Evolutionary conservation across 352 stramenopile species (phyloP), one percentile per base, ranked within the genome.

Genomic region (Globisporangium cederbergense): DNA sequence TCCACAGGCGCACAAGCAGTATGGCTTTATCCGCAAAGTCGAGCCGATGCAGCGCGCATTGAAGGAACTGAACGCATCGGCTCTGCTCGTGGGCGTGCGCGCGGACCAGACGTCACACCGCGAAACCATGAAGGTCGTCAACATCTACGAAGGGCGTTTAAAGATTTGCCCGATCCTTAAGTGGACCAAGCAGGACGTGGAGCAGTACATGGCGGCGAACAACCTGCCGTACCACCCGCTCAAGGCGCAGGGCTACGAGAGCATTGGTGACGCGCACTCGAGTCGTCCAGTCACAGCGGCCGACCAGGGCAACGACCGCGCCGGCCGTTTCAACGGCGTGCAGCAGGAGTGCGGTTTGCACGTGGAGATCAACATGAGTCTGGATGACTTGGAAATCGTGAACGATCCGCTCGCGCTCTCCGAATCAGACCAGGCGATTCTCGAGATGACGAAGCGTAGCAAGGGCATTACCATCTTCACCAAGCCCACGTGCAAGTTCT

Each of bases 151-250:
- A 52, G 86, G 83, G 8, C 76, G 85, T 1, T 72, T 95, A 54
- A 96, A 96, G 71, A 89, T 96, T 55, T 92, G 88, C 49, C 88
- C 88, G 49, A 96, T 95, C 40, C 74, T 96, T 46, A 68, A 82
- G 38, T 95, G 86, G 88, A 89, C 74, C 64, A 90, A 93, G 58
- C 52, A 75, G 16, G 76, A 93, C 36, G 73, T 95, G 7, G 79
- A 90, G 25, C 63, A 91, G 51, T 95, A 95, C 68, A 92, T 95
- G 79, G 62, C 73, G 30, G 59, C 36, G 7, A 74, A 91, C 61
- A 62, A 83, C 38, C 73, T 96, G 52, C 80, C 88, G 58, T 91
- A 88, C 66, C 88, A 96, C 61, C 88, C 88, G n/a, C 81, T 96
- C 45, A 92, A 95, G 66, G 79, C 76, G 0, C 71, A 91, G 50